phyloP scores from a whole-genome alignment of 2,329 filamentous ascomycete species.

The Fusarium oxysporum region DNA sequence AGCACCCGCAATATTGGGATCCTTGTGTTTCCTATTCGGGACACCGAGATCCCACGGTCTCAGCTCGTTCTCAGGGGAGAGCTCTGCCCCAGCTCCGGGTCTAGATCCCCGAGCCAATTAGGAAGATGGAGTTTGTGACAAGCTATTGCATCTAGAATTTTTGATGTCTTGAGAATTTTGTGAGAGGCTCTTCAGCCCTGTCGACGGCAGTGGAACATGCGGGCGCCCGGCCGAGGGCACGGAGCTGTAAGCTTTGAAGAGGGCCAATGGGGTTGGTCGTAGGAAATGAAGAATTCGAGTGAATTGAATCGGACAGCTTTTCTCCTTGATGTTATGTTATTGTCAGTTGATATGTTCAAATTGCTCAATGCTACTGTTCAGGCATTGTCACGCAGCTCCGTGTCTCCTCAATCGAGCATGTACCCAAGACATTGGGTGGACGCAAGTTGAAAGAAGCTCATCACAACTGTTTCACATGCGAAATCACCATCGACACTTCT shows the following conservation, averaged over 20 bases:
- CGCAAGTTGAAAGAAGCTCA: neutral
- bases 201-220: neutral
- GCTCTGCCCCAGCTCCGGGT: slow-evolving; percentile 23
- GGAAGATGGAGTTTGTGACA: neutral
- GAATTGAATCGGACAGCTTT: neutral
- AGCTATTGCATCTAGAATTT: slow-evolving; percentile 16
- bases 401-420: neutral
- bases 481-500: neutral
- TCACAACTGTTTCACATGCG: neutral
- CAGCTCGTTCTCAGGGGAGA: slow-evolving; percentile 33
- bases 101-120: slow-evolving; percentile 38
- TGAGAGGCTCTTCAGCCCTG: slow-evolving; percentile 32
- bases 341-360: neutral
- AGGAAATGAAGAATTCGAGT: neutral
- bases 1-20: slow-evolving; percentile 23
- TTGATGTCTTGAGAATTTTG: slow-evolving; percentile 1
- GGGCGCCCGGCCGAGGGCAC: neutral
- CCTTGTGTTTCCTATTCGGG: slow-evolving; percentile 30
- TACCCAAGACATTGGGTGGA: neutral
- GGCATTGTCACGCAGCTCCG: neutral
- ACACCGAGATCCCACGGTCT: slow-evolving; percentile 38
- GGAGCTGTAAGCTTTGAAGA: neutral
- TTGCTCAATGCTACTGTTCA: neutral
- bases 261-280: neutral
- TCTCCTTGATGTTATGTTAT: neutral